Percentiles rank a stretch among this genome's conserved stretches.
phyloP scores from a whole-genome alignment of 2,329 filamentous ascomycete genomes.

The Septoria linicola region DNA sequence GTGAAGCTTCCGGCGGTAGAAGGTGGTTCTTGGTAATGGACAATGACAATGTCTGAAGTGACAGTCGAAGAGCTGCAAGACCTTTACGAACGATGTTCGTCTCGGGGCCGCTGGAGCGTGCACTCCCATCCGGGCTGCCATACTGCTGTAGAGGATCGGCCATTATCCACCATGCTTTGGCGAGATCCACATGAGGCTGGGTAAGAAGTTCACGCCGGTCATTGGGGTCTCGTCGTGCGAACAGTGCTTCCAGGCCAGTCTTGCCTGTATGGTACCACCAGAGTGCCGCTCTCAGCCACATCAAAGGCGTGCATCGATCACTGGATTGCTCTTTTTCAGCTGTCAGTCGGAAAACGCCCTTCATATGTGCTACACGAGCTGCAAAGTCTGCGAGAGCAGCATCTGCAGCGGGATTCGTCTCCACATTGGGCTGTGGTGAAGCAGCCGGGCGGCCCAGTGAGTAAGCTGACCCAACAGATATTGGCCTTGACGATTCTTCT shows the following conservation, averaged over 20 bases:
- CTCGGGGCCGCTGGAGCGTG: constrained; percentile 10
- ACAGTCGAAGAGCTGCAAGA: constrained; percentile 20
- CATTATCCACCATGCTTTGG: constrained; percentile 81
- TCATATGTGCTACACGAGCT: constrained; percentile 68
- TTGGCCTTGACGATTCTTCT: constrained; percentile 26
- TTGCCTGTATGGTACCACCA: constrained; percentile 93
- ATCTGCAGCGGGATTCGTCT: constrained; percentile 51
- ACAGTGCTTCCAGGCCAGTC: constrained; percentile 68
- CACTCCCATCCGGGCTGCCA: constrained; percentile 13
- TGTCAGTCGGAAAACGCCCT: constrained; percentile 72
- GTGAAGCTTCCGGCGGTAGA: constrained; percentile 61
- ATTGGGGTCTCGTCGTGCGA: constrained; percentile 53
- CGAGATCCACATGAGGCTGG: constrained; percentile 81
- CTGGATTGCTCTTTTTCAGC: constrained; percentile 71
- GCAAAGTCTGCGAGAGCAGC: constrained; percentile 70
- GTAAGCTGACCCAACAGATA: constrained; percentile 24
- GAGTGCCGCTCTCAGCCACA: constrained; percentile 67
- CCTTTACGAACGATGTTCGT: constrained; percentile 11
- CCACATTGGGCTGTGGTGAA: constrained; percentile 25
- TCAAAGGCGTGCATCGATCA: constrained; percentile 56
- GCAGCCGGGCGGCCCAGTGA: constrained; percentile 27
- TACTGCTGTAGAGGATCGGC: constrained; percentile 41
- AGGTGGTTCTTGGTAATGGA: constrained; percentile 82
- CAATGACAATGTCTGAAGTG: constrained; percentile 68
- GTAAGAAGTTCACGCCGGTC: constrained; percentile 56